Evolutionary conservation across 805 yeast species (phyloP), one percentile per base, ranked within the genome.

Genomic region (Saturnispora ahearnii): DNA sequence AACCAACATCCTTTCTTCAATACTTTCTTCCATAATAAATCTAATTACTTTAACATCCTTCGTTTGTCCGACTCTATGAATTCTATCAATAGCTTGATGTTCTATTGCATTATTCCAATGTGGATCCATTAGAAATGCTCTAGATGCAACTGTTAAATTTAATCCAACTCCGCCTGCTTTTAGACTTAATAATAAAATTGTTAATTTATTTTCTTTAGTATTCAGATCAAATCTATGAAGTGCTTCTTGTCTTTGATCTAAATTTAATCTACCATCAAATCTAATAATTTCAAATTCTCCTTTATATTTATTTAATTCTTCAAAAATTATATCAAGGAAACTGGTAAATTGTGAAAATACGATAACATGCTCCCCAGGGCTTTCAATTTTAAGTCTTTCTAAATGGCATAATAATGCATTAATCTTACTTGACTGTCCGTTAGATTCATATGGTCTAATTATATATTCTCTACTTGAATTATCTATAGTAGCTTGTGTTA

Each of bases 101-200:
- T 88, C 96, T 48, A 84, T 79, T 45, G 95, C 87, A 43, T 87
- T 95, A 30, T 93, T 86, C 97, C 97, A 90, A 93, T 96, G 90
- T 0, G 97, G 96, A 60, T 90, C 97, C 87, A 91, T 84, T 77
- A 90, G 74, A 57, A 81, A 88, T 2, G 95, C 97, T 33, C 78
- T 74, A 0, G 87, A 83, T 0, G 97, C 96, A 46, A 82, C 79
- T 0, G 96, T 90, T 53, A 90, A 69, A 60, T 90, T 90, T 54
- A 90, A 71, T 0, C 97, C 97, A 11, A 89, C 96, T 7, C 97
- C 97, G 24, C 97, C 97, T 0, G 96, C 95, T 63, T 88, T 90
- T 54, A 89, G 67, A 7, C 95, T 84, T 18, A 90, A 62, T 22
- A 90, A 67, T 10, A 90, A 62, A 1, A 90, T 74, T 36, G 64